phyloP scores from a whole-genome alignment of 352 stramenopile genomes.

The Phytophthora pisi region DNA sequence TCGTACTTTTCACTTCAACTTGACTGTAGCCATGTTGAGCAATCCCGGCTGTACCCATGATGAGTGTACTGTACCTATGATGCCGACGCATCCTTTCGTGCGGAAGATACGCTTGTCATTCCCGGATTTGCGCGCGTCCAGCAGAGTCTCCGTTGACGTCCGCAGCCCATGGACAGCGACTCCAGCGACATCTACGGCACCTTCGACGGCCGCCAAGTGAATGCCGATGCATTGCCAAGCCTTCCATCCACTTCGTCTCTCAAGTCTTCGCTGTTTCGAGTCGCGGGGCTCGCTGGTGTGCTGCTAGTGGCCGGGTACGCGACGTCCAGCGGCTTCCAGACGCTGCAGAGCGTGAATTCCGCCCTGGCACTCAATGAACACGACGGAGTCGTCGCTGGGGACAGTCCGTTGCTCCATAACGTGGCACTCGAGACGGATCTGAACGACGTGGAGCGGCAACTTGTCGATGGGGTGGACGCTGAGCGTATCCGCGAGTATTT shows the following conservation, averaged over 20 bases:
- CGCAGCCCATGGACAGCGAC: conserved; percentile 26
- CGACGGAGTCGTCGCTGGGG: neutral
- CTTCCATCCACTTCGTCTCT: neutral
- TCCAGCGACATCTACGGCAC: conserved; percentile 55
- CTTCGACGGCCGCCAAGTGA: conserved; percentile 34
- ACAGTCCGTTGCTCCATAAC: conserved; percentile 15
- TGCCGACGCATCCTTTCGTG: neutral
- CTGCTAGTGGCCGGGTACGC: conserved; percentile 34
- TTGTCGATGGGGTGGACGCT: conserved; percentile 40
- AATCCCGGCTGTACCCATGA: conserved; percentile 5
- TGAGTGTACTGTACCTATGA: conserved; percentile 19
- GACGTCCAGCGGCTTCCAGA: conserved; percentile 12
- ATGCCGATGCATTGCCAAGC: neutral
- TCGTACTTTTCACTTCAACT: neutral
- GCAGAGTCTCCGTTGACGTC: conserved; percentile 2
- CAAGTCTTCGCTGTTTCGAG: conserved; percentile 26
- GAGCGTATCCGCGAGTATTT: conserved; percentile 45
- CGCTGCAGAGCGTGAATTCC: conserved; percentile 11
- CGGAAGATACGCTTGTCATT: conserved; percentile 18
- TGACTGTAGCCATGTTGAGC: conserved; percentile 7
- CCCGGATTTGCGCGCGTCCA: conserved; percentile 11
- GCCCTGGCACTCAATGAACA: conserved; percentile 10
- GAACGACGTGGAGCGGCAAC: conserved; percentile 29
- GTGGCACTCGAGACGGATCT: conserved; percentile 28
- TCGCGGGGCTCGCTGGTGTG: conserved; percentile 34